Percentiles rank a stretch among this genome's conserved stretches.
These are phyloP conservation scores for Colletotrichum godetiae DNA, from an alignment of 2,329 filamentous ascomycete genomes.

Conservation along the genomic window DNA sequence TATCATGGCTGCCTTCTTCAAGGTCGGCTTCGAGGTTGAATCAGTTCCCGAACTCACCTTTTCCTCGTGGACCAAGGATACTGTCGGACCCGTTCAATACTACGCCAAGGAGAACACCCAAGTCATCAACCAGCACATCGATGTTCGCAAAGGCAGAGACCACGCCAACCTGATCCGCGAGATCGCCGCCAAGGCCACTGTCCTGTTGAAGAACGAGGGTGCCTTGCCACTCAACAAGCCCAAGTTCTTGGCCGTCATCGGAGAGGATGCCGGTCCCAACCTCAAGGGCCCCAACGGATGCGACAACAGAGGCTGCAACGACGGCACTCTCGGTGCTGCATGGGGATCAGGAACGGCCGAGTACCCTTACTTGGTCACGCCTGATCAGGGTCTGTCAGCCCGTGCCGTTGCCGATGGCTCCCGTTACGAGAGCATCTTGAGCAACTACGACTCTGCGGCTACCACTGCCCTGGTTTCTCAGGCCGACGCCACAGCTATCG, in stretches of 20 bases:
- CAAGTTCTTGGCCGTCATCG: conserved; percentile 80
- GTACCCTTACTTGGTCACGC: conserved; percentile 81
- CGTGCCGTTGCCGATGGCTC: conserved; percentile 70
- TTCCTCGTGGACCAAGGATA: conserved; percentile 85
- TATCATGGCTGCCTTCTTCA: conserved; percentile 79
- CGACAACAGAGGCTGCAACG: conserved; percentile 70
- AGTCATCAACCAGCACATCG: conserved; percentile 82
- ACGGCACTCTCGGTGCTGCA: conserved; percentile 76
- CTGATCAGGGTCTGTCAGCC: conserved; percentile 75
- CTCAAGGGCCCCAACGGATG: conserved; percentile 84
- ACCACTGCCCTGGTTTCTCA: conserved; percentile 71
- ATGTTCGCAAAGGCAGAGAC: conserved; percentile 75
- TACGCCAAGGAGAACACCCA: conserved; percentile 70
- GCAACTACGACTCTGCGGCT: conserved; percentile 72
- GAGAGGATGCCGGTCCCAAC: conserved; percentile 84
- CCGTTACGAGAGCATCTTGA: conserved; percentile 73
- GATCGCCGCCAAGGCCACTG: conserved; percentile 82
- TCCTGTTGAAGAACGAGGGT: conserved; percentile 88
- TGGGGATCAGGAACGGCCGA: conserved; percentile 83
- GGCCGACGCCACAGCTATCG: conserved; percentile 77
- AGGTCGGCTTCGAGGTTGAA: conserved; percentile 67
- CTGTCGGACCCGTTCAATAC: conserved; percentile 75
- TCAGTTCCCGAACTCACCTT: conserved; percentile 76
- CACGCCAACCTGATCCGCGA: conserved; percentile 81
- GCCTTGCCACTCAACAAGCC: conserved; percentile 83